Evolutionary conservation across 805 yeast genomes (phyloP).

Genomic region (Saturnispora zaruensis): DNA sequence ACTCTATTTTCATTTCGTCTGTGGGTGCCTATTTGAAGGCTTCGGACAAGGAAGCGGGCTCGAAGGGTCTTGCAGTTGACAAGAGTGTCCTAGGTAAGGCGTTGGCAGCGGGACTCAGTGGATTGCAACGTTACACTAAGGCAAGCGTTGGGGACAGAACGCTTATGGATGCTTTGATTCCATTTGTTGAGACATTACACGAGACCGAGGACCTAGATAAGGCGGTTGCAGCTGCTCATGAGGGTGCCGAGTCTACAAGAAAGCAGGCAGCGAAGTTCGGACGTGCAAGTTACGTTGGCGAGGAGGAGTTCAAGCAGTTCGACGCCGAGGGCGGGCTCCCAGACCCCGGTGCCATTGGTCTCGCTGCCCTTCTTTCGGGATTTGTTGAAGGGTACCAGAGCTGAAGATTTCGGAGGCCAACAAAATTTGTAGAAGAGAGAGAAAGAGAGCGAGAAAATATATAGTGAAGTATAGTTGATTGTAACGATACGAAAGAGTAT

Average conservation of each 20-base stretch:
- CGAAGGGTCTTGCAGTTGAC: conserved; percentile 24
- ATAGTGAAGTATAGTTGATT: too few relatives aligned
- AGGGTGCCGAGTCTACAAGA: conserved; percentile 72
- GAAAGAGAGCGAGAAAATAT: not conserved
- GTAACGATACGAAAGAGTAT: too few relatives aligned
- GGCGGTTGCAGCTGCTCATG: conserved; percentile 62
- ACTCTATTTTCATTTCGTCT: conserved; percentile 77
- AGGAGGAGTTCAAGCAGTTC: conserved; percentile 43
- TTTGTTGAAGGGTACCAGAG: conserved; percentile 18
- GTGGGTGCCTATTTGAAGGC: conserved; percentile 46
- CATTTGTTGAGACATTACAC: conserved; percentile 62
- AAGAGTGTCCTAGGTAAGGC: conserved; percentile 32
- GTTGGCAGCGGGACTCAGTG: conserved; percentile 51
- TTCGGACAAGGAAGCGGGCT: conserved; percentile 28
- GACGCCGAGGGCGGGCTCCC: conserved; percentile 66
- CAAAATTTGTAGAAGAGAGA: not conserved
- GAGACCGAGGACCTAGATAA: conserved; percentile 41
- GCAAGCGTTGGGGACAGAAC: conserved; percentile 89
- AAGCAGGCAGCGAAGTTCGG: conserved; percentile 80
- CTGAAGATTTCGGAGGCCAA: not conserved
- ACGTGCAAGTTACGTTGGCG: conserved; percentile 81
- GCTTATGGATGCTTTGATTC: conserved; percentile 79
- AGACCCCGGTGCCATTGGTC: conserved; percentile 93
- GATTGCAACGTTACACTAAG: conserved; percentile 75
- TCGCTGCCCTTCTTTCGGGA: conserved; percentile 35